Evolutionary conservation across 305 asterid genomes (phyloP).

Genomic region (Plantago coronopus): DNA sequence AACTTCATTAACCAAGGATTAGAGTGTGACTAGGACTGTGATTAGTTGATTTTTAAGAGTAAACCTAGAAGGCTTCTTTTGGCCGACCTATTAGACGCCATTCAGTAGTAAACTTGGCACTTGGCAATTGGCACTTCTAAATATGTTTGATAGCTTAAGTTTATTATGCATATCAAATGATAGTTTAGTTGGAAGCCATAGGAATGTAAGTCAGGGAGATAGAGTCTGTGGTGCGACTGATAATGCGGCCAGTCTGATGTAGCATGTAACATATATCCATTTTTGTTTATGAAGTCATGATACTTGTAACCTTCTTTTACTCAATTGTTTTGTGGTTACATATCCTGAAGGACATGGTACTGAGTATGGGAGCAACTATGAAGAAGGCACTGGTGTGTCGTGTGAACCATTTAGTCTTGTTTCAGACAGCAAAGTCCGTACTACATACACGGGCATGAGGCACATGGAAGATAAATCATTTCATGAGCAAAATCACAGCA

Average conservation of each 20-base stretch:
- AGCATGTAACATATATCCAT: too few relatives aligned
- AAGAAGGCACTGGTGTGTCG: slow-evolving; percentile 32
- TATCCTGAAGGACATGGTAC: slow-evolving; percentile 34
- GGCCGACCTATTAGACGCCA: too few relatives aligned
- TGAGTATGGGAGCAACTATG: slow-evolving; percentile 31
- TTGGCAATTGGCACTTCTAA: not conserved
- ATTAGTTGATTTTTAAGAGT: too few relatives aligned
- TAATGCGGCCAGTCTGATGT: too few relatives aligned
- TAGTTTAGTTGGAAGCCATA: not conserved
- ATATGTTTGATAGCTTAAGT: slow-evolving; percentile 14
- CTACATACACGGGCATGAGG: slow-evolving; percentile 27
- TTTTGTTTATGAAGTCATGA: too few relatives aligned
- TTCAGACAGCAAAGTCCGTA: slow-evolving; percentile 31
- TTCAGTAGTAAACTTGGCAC: too few relatives aligned
- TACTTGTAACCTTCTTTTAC: not conserved
- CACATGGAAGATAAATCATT: slow-evolving; percentile 34
- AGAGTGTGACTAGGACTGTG: too few relatives aligned
- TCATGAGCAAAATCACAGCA: slow-evolving; percentile 33
- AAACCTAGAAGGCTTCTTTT: too few relatives aligned
- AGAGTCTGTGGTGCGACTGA: not conserved
- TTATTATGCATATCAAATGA: slow-evolving; percentile 10
- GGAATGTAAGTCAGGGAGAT: slow-evolving; percentile 1
- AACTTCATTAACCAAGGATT: too few relatives aligned
- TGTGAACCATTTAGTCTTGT: slow-evolving; percentile 36
- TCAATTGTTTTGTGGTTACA: not conserved